Evolutionary conservation across 345 rosid genomes (phyloP), one percentile per base, ranked within the genome.

Genomic region (Zanthoxylum bungeanum): DNA sequence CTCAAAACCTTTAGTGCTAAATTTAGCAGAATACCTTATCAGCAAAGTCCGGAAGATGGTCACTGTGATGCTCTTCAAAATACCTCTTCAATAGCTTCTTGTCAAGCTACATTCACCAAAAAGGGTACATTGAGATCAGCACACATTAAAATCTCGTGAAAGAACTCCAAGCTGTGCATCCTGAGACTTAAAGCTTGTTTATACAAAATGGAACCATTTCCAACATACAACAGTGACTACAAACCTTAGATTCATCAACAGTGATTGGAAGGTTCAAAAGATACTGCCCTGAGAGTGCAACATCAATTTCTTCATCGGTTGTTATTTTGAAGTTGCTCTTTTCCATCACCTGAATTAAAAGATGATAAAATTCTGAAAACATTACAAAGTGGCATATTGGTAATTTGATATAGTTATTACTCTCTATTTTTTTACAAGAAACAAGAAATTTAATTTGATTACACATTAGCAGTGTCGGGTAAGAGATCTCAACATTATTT

Each of bases 251-350:
- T 64, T 94, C 97, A 71, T 94, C 92, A 73, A 94, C 98, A 52
- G 75, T 73, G 69, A 94, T 94, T 64, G 98, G 98, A 78, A 94
- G 95, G 81, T 92, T 90, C 12, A 87, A 81, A 78, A 90, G 97
- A 74, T 94, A 94, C 80, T 94, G 97, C 59, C 93, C 98, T 24
- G 92, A 80, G 30, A 69, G 93, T 60, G 98, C 98, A 81, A 94
- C 85, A 33, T 90, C 92, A 73, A 88, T 85, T 89, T 94, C 98
- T 9, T 92, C 98, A 65, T 89, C 82, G 10, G 91, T 72, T 64
- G 95, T 64, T 73, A 90, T 72, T 78, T 92, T 94, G 74, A 94
- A 94, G 76, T 94, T 94, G 82, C 98, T 94, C 87, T 92, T 94
- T 17, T 87, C 87, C 97, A 94, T 91, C 69, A 94, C 93, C 91